A percentile compares a stretch with the other conserved stretches of the same genome.
phyloP scores from a whole-genome alignment of 202 grass and related monocot genomes.

The Cymbopogon flexuosus region DNA sequence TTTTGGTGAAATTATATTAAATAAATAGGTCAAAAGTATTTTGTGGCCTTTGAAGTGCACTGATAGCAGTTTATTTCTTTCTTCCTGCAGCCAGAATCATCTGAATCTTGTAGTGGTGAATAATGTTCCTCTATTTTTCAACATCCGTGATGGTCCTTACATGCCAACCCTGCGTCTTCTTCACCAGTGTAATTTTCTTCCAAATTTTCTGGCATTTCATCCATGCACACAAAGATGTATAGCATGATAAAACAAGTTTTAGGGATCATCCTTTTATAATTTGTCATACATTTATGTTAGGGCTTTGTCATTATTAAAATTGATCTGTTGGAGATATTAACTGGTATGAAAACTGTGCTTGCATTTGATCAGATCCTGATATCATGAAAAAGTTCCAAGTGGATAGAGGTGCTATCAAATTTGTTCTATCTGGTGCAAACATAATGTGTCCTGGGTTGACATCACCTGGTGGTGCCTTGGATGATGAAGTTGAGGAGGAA shows the following conservation, averaged over 20 bases:
- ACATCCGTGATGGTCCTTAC: conserved; percentile 90
- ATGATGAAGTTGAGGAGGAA: conserved; percentile 67
- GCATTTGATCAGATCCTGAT: conserved; percentile 68
- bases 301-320: not conserved
- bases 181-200: conserved; percentile 76
- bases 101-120: conserved; percentile 98
- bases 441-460: conserved; percentile 98
- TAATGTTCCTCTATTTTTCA: conserved; percentile 94
- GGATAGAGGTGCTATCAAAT: conserved; percentile 96
- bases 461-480: conserved; percentile 73
- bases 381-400: conserved; percentile 99
- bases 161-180: conserved; percentile 98
- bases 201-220: not conserved
- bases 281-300: not conserved
- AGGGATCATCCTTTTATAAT: not conserved
- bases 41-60: not conserved
- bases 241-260: not conserved
- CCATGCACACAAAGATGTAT: not conserved
- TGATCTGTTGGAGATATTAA: conserved; percentile 21
- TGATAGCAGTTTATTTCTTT: conserved; percentile 26
- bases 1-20: not conserved
- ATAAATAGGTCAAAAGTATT: not conserved
- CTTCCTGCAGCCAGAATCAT: conserved; percentile 84
- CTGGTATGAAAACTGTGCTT: conserved; percentile 14
- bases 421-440: conserved; percentile 98